Percentiles rank a stretch among this genome's conserved stretches.
Evolutionary conservation across 1,284 basidiomycete genomes (phyloP).

Genomic region (Moesziomyces sp.): DNA sequence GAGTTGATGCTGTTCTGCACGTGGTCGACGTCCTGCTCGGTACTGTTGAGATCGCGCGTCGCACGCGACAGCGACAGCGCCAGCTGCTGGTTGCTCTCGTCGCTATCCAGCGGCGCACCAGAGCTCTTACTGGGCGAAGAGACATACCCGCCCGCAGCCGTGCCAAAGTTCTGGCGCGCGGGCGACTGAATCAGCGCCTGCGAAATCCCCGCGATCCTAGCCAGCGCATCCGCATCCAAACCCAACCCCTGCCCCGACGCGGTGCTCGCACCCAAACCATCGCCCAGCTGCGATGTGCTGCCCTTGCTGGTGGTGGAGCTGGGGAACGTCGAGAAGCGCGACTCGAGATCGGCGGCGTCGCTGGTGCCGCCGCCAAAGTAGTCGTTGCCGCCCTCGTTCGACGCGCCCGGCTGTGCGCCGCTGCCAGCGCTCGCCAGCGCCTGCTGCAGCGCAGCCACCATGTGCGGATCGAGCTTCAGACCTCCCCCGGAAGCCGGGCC

Average conservation of each 20-base stretch:
- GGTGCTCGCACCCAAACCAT: background rate
- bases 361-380: slow-evolving; percentile 23
- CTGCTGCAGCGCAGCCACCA: slow-evolving; percentile 56
- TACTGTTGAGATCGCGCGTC: slow-evolving; percentile 72
- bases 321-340: slow-evolving; percentile 33
- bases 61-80: slow-evolving; percentile 34
- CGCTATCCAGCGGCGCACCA: slow-evolving; percentile 15
- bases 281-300: background rate
- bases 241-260: slow-evolving; percentile 17
- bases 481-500: slow-evolving; percentile 39
- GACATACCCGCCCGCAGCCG: slow-evolving; percentile 1
- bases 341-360: slow-evolving; percentile 20
- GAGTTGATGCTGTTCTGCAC: slow-evolving; percentile 79
- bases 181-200: slow-evolving; percentile 47
- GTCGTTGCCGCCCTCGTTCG: slow-evolving; percentile 12
- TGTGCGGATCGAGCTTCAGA: slow-evolving; percentile 57
- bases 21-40: slow-evolving; percentile 78
- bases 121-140: slow-evolving; percentile 14
- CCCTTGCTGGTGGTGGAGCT: slow-evolving; percentile 1
- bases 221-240: slow-evolving; percentile 40
- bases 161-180: slow-evolving; percentile 18
- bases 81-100: slow-evolving; percentile 40
- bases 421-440: slow-evolving; percentile 37
- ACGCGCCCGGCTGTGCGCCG: slow-evolving; percentile 6
- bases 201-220: slow-evolving; percentile 40